phyloP scores from a whole-genome alignment of 331 rosid genomes.

The Prunus yedoensis region DNA sequence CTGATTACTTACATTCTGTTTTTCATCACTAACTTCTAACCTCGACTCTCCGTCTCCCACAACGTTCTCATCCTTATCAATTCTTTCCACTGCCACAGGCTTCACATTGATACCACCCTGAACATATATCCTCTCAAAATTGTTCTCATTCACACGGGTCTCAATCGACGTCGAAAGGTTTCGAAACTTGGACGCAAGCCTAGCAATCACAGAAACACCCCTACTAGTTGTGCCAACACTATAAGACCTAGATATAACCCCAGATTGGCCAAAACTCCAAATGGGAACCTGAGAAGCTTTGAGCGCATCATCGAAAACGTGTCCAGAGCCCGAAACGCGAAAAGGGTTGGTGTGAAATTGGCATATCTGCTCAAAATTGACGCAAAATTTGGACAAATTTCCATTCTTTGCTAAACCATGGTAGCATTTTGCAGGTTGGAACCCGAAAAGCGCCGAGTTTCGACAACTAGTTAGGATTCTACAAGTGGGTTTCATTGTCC shows the following conservation, averaged over 20 bases:
- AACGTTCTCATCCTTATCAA: slow-evolving; percentile 51
- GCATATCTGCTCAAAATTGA: slow-evolving; percentile 30
- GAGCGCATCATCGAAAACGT: slow-evolving; percentile 28
- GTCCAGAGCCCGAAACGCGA: slow-evolving; percentile 35
- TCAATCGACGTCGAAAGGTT: slow-evolving; percentile 49
- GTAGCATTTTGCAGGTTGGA: slow-evolving; percentile 34
- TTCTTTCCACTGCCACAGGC: slow-evolving; percentile 52
- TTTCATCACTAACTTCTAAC: slow-evolving; percentile 35
- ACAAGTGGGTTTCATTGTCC: slow-evolving; percentile 63
- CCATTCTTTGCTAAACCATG: slow-evolving; percentile 19
- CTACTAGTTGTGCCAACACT: slow-evolving; percentile 25
- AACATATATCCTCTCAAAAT: slow-evolving; percentile 57
- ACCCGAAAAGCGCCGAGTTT: slow-evolving; percentile 41
- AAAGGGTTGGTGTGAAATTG: slow-evolving; percentile 28
- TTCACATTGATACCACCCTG: slow-evolving; percentile 59
- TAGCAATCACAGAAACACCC: slow-evolving; percentile 31
- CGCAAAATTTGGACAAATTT: slow-evolving; percentile 21
- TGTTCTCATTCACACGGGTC: slow-evolving; percentile 49
- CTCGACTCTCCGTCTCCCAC: slow-evolving; percentile 36
- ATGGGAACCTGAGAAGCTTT: slow-evolving; percentile 35
- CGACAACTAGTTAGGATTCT: slow-evolving; percentile 47
- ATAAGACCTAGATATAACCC: slow-evolving; percentile 34
- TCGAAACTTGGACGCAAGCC: slow-evolving; percentile 44
- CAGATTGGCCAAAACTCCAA: slow-evolving; percentile 45
- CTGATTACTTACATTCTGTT: slow-evolving; percentile 21